Conservation (phyloP, 2,329 filamentous ascomycete genomes). For the Pseudocercospora pini-densiflorae region DNA sequence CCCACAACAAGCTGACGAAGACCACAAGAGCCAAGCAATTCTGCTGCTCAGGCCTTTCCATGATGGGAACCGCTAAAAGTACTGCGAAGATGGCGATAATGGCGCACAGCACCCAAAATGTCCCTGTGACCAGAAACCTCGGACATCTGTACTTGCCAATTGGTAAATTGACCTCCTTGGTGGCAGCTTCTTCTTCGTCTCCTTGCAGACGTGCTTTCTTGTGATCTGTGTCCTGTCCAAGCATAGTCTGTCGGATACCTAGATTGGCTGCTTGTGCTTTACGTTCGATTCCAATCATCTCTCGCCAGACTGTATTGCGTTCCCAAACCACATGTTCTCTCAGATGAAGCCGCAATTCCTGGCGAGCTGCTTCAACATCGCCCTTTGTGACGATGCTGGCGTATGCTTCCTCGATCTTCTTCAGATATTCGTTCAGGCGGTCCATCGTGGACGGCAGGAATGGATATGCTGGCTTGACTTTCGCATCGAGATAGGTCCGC, state of each 20-base stretch:
- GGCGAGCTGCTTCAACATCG: conserved; percentile 74
- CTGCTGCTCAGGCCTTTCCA: conserved; percentile 87
- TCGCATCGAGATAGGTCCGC: conserved; percentile 71
- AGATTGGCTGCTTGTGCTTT: conserved; percentile 93
- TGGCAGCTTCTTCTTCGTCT: conserved; percentile 70
- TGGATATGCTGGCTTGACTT: conserved; percentile 78
- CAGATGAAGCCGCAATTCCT: conserved; percentile 86
- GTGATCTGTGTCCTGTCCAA: conserved; percentile 74
- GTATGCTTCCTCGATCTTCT: conserved; percentile 77
- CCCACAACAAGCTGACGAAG: conserved; percentile 94
- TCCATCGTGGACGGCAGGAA: conserved; percentile 76
- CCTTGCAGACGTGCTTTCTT: conserved; percentile 77
- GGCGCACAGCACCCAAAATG: conserved; percentile 74
- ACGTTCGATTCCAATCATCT: conserved; percentile 97
- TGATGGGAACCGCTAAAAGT: conserved; percentile 76
- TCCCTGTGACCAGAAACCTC: conserved; percentile 80
- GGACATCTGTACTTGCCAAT: conserved; percentile 78
- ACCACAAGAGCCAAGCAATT: conserved; percentile 93
- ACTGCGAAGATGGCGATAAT: conserved; percentile 75
- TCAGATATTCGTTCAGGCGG: conserved; percentile 72
- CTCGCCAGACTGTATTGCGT: conserved; percentile 96
- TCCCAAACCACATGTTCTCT: conserved; percentile 99
- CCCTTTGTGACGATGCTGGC: conserved; percentile 81
- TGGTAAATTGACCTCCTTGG: conserved; percentile 76
- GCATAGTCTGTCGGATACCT: conserved; percentile 74